Conservation (phyloP, 345 rosid genomes). For the Sapria himalayana region DNA sequence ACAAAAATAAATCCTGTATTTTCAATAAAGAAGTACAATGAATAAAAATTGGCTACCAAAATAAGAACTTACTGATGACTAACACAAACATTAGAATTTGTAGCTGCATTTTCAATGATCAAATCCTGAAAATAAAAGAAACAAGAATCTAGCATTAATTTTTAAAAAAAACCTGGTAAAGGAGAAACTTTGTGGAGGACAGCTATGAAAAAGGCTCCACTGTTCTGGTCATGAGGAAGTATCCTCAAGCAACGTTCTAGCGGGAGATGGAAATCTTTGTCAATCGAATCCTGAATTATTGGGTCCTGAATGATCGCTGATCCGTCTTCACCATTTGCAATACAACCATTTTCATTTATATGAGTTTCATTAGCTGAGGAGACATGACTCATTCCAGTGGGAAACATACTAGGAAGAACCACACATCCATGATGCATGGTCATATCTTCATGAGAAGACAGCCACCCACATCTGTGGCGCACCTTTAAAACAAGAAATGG, state of each 20-base stretch:
- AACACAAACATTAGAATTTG: no score
- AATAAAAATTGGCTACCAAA: no score
- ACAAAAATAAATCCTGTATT: no score
- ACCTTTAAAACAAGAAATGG: conserved; percentile 21
- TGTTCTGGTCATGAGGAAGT: conserved; percentile 89
- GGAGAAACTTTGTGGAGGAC: conserved; percentile 54
- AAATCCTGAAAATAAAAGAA: no score
- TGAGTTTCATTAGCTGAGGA: conserved; percentile 10
- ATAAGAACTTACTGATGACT: no score
- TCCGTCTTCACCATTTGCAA: conserved; percentile 15
- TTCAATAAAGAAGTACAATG: no score
- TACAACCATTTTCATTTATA: conserved; percentile 14
- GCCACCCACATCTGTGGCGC: conserved; percentile 50
- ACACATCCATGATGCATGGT: conserved; percentile 26
- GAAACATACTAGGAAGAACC: conserved; percentile 60
- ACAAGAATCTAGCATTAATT: no score
- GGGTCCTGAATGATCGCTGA: conserved; percentile 8
- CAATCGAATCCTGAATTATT: conserved; percentile 17
- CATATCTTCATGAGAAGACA: conserved; percentile 52
- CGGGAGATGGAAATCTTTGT: conserved; percentile 53
- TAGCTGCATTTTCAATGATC: no score
- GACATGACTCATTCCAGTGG: conserved; percentile 31
- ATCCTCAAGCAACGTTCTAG: conserved; percentile 80
- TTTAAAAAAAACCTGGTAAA: conserved; percentile 57
- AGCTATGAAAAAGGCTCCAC: conserved; percentile 85